Conservation (phyloP, 176 grass and related monocot species). For the Ensete glaucum region DNA sequence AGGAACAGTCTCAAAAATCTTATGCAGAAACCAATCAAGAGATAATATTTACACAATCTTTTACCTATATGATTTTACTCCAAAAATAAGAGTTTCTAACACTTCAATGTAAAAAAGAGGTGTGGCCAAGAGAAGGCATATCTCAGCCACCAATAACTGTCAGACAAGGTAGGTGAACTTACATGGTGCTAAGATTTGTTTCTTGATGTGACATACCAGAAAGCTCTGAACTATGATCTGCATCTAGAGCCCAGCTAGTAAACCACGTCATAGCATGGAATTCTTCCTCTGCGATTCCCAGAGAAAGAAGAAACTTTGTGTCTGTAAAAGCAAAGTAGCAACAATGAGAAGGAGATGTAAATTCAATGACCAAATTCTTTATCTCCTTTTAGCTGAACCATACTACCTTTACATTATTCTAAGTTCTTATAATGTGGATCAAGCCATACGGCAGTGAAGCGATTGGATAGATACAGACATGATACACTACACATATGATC, state of each 20-base stretch:
- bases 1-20: neutral
- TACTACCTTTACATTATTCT: too few relatives aligned
- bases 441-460: too few relatives aligned
- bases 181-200: slow-evolving; percentile 28
- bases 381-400: too few relatives aligned
- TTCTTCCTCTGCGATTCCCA: slow-evolving; percentile 51
- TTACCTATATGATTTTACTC: too few relatives aligned
- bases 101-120: too few relatives aligned
- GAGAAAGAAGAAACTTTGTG: slow-evolving; percentile 50
- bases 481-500: too few relatives aligned
- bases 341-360: neutral
- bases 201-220: slow-evolving; percentile 26
- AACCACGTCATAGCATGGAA: slow-evolving; percentile 97
- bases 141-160: neutral
- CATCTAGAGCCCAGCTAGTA: slow-evolving; percentile 94
- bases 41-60: too few relatives aligned
- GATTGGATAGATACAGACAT: too few relatives aligned
- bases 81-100: too few relatives aligned
- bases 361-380: neutral
- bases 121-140: neutral
- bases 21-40: too few relatives aligned
- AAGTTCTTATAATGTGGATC: too few relatives aligned
- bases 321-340: slow-evolving; percentile 30
- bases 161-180: neutral
- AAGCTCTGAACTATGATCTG: slow-evolving; percentile 47